These are phyloP conservation scores for Epichloe elymi DNA, from an alignment of 2,329 filamentous ascomycete species.

Conservation along the genomic window DNA sequence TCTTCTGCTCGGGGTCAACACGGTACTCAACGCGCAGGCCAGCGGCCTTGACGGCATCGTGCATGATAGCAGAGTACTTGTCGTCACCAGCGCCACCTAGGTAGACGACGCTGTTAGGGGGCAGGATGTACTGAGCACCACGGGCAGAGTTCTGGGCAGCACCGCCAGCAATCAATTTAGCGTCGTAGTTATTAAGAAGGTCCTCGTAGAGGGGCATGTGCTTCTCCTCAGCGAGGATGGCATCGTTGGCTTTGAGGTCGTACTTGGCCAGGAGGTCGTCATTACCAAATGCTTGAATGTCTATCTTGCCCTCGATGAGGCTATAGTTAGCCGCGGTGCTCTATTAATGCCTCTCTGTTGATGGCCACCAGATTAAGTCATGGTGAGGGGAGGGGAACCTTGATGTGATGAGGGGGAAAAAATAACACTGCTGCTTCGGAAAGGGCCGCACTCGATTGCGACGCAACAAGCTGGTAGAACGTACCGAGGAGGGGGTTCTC, in stretches of 20 bases:
- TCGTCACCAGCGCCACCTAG: constrained; percentile 89
- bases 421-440: neutral
- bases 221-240: constrained; percentile 88
- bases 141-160: constrained; percentile 96
- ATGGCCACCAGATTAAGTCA: neutral
- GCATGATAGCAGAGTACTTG: constrained; percentile 84
- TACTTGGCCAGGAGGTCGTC: constrained; percentile 85
- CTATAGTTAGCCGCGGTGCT: neutral
- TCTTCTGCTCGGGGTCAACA: constrained; percentile 70
- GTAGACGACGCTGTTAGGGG: constrained; percentile 81
- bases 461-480: constrained; percentile 14
- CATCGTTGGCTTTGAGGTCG: constrained; percentile 86
- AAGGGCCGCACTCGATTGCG: neutral
- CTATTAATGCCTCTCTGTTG: neutral
- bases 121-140: constrained; percentile 91
- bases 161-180: constrained; percentile 89
- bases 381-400: neutral
- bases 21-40: constrained; percentile 93
- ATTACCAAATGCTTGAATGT: constrained; percentile 83
- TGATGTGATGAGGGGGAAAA: neutral
- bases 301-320: constrained; percentile 26
- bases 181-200: constrained; percentile 79
- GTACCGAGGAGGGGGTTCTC: constrained; percentile 94
- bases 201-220: constrained; percentile 88
- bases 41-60: constrained; percentile 72